Evolutionary conservation across 2,329 filamentous ascomycete species (phyloP).

Genomic region (Penicillium sp.): DNA sequence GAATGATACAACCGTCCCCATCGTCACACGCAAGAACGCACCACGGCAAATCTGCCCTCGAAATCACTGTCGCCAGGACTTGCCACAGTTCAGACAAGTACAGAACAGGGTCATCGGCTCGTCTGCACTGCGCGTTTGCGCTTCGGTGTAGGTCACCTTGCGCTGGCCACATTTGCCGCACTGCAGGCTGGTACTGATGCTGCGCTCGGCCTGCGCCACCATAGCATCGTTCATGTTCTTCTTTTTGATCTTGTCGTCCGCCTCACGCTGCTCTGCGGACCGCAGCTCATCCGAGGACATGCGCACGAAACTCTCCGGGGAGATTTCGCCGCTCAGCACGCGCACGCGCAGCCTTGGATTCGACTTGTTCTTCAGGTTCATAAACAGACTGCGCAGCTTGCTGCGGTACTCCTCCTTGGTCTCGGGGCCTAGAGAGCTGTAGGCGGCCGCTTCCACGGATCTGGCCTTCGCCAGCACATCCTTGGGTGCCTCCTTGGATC

Average conservation of each 20-base stretch:
- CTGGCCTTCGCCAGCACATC: conserved; percentile 65
- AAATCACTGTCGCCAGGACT: conserved; percentile 46
- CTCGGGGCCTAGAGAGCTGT: conserved; percentile 65
- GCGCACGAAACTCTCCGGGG: conserved; percentile 69
- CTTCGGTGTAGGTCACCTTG: conserved; percentile 93
- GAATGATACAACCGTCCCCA: conserved; percentile 15
- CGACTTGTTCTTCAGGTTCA: conserved; percentile 90
- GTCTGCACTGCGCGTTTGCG: conserved; percentile 92
- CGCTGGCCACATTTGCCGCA: conserved; percentile 91
- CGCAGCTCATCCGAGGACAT: conserved; percentile 93
- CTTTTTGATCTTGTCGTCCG: conserved; percentile 72
- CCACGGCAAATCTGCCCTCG: neutral
- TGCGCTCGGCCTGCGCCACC: conserved; percentile 87
- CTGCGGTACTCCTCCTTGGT: conserved; percentile 70
- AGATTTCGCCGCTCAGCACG: conserved; percentile 72
- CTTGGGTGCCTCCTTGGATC: conserved; percentile 58
- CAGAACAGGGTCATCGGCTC: conserved; percentile 65
- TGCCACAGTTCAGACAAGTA: conserved; percentile 49
- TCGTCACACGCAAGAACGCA: neutral
- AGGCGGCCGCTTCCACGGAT: conserved; percentile 75
- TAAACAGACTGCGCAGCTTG: conserved; percentile 89
- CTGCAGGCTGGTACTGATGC: conserved; percentile 79
- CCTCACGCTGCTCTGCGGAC: conserved; percentile 73
- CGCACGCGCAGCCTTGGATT: conserved; percentile 73
- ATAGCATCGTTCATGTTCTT: conserved; percentile 98